A percentile compares a stretch with the other conserved stretches of the same genome.
Conservation (phyloP, 192 early-diverging fungal genomes). For the Ramicandelaber brevisporus region DNA sequence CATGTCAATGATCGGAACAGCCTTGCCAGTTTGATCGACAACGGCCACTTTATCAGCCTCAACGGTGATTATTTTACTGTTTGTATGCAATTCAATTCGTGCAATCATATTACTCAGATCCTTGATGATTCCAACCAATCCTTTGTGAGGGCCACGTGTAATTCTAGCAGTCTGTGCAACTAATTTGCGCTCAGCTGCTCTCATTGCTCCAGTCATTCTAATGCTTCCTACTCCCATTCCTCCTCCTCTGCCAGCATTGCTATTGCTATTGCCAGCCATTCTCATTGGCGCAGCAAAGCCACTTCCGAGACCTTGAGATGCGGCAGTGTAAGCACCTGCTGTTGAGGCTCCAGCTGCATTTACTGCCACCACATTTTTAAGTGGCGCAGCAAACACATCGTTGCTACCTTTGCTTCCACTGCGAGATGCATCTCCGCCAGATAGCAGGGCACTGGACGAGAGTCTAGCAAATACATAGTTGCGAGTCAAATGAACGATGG, state of each 20-base stretch:
- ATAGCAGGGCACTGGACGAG: no score
- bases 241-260: conserved; percentile 16
- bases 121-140: conserved; percentile 92
- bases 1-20: conserved; percentile 18
- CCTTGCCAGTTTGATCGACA: conserved; percentile 23
- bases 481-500: no score
- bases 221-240: conserved; percentile 23
- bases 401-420: no score
- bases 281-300: no score
- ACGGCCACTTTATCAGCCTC: conserved; percentile 48
- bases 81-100: conserved; percentile 85
- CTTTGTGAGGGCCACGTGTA: conserved; percentile 74
- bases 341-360: no score
- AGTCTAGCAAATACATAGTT: no score
- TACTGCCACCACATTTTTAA: no score
- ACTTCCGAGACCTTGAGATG: no score
- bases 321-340: no score
- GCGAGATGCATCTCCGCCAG: no score
- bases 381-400: no score
- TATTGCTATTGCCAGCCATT: conserved; percentile 14
- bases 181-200: conserved; percentile 17
- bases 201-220: conserved; percentile 14
- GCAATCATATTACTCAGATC: conserved; percentile 42
- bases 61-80: conserved; percentile 52
- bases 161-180: conserved; percentile 66